These are phyloP conservation scores for Alternaria metachromatica DNA, from an alignment of 2,329 filamentous ascomycete species.

Conservation along the genomic window DNA sequence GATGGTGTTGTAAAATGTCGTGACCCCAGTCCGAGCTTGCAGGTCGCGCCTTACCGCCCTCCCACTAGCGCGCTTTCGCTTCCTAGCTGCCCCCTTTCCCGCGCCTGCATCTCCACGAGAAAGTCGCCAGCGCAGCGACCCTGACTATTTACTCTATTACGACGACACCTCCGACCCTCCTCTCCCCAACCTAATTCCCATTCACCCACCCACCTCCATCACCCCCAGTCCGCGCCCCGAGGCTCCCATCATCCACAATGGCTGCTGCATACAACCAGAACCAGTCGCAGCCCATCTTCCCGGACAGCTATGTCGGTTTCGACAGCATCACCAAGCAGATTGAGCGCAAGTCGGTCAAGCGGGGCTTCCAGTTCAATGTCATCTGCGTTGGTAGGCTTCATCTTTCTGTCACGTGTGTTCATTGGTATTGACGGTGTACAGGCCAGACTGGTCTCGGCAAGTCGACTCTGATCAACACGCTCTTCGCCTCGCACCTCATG, in stretches of 20 bases:
- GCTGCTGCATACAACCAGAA: constrained; percentile 68
- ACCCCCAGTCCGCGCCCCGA: constrained; percentile 23
- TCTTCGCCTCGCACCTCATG: constrained; percentile 99
- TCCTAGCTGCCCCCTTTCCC: constrained; percentile 50
- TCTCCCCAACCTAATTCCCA: constrained; percentile 9
- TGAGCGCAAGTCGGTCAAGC: constrained; percentile 99
- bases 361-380: constrained; percentile 99
- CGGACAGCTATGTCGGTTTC: constrained; percentile 98
- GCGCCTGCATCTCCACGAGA: constrained; percentile 46
- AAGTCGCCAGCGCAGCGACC: constrained; percentile 46
- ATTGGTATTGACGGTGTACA: constrained; percentile 50
- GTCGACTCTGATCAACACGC: constrained; percentile 99
- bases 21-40: constrained; percentile 30
- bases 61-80: constrained; percentile 46
- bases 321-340: constrained; percentile 99
- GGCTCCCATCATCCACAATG: constrained; percentile 56
- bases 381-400: constrained; percentile 79
- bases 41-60: constrained; percentile 31
- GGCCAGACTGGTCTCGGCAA: constrained; percentile 98
- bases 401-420: background rate
- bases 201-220: constrained; percentile 16
- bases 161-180: constrained; percentile 19
- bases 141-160: constrained; percentile 39
- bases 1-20: constrained; percentile 40
- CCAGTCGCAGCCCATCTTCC: constrained; percentile 71